These are phyloP conservation scores for Parafenestella ontariensis DNA, from an alignment of 2,329 filamentous ascomycete species.

Conservation along the genomic window DNA sequence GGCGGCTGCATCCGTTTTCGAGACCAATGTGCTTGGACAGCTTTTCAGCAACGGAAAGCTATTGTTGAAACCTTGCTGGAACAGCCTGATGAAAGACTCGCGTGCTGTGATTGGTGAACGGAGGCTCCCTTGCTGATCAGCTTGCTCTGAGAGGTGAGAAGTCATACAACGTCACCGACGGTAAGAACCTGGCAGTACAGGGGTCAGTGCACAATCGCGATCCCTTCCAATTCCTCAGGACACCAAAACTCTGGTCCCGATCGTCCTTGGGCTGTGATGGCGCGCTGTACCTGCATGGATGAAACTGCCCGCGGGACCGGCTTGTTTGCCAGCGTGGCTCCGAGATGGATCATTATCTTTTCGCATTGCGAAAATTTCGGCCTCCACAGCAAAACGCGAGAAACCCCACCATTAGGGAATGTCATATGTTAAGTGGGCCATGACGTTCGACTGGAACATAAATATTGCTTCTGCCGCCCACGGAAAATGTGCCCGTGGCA, in stretches of 20 bases:
- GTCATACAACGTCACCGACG: slow-evolving; percentile 38
- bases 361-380: slow-evolving; percentile 8
- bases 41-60: slow-evolving; percentile 13
- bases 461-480: slow-evolving; percentile 3
- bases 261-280: slow-evolving; percentile 22
- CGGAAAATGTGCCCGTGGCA: slow-evolving; percentile 1
- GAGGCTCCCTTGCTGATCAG: slow-evolving; percentile 24
- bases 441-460: slow-evolving; percentile 20
- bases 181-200: slow-evolving; percentile 11
- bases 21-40: slow-evolving; percentile 5
- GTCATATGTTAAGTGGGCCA: slow-evolving; percentile 10
- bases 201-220: slow-evolving; percentile 36
- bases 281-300: slow-evolving; percentile 35
- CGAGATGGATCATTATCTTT: slow-evolving; percentile 1
- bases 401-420: slow-evolving; percentile 14
- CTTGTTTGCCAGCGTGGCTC: not conserved
- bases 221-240: slow-evolving; percentile 14
- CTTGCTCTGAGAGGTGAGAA: slow-evolving; percentile 23
- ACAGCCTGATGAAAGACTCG: slow-evolving; percentile 3
- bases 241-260: slow-evolving; percentile 17
- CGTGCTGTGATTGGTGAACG: slow-evolving; percentile 29
- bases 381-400: slow-evolving; percentile 10
- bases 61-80: slow-evolving; percentile 17
- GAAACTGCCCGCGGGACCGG: slow-evolving; percentile 2
- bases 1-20: slow-evolving; percentile 27